Evolutionary conservation across 1,284 basidiomycete genomes (phyloP).

Genomic region (Phellopilus nigrolimitatus): DNA sequence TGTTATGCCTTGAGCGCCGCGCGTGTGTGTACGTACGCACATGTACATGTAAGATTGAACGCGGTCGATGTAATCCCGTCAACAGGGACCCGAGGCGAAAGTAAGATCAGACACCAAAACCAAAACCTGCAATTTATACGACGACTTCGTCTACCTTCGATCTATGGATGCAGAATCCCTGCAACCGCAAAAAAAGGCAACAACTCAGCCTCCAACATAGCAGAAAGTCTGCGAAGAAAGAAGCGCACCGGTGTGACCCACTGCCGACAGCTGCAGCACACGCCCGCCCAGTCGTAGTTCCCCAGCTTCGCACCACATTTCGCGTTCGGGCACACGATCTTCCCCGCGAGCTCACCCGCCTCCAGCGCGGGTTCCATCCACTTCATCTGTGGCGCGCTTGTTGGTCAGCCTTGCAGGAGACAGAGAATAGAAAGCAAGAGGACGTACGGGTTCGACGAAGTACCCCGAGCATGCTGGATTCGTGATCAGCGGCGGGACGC

Average conservation of each 20-base stretch:
- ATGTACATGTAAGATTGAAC: too few relatives aligned
- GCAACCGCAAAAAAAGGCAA: constrained; percentile 2
- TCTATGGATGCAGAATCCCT: constrained; percentile 87
- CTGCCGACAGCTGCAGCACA: constrained; percentile 85
- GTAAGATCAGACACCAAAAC: too few relatives aligned
- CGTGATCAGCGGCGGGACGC: constrained; percentile 62
- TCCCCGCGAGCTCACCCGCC: constrained; percentile 74
- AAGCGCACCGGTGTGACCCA: constrained; percentile 83
- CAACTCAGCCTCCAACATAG: too few relatives aligned
- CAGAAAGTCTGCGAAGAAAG: constrained; percentile 21
- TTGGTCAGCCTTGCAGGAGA: too few relatives aligned
- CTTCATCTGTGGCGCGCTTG: constrained; percentile 76
- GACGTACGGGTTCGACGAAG: constrained; percentile 88
- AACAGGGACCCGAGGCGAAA: too few relatives aligned
- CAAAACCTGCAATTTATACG: too few relatives aligned
- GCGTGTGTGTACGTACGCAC: too few relatives aligned
- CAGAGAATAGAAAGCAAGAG: constrained; percentile 3
- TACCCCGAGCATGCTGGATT: constrained; percentile 89
- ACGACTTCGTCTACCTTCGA: constrained; percentile 89
- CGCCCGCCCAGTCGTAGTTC: constrained; percentile 96
- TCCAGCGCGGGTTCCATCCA: constrained; percentile 91
- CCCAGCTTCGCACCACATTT: constrained; percentile 90
- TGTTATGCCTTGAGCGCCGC: not conserved
- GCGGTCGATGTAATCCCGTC: too few relatives aligned
- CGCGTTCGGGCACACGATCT: constrained; percentile 87